Evolutionary conservation across 768 basidiomycete species (phyloP), one percentile per base, ranked within the genome.

Genomic region (Sporobolomyces phaffii): DNA sequence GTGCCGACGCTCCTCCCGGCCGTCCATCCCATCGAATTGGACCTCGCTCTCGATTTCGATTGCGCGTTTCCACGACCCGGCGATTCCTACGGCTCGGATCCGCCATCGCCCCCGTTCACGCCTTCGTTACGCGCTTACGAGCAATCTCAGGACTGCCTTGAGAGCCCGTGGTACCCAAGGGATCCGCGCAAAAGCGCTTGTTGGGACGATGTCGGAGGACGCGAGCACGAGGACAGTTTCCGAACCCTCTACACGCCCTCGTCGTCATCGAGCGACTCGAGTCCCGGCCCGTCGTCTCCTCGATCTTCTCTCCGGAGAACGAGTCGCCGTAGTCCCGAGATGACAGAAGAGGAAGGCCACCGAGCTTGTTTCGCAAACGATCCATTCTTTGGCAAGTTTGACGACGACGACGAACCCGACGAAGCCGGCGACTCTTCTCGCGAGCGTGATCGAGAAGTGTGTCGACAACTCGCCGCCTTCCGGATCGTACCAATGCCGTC

Each of bases 11-110:
- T 43, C 24, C 54, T 56, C 17, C 54, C 54, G 26, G 54, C 54
- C 3, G 54, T 56, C 24, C 40, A 56, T 26, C 54, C 54, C 2
- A 26, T 56, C 54, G 54, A 56, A 26, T 40, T 56, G 20, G 54
- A 56, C 40, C 54, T 56, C 40, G 54, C 54, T 3, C 54, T 56
- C 38, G 54, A 56, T 28, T 56, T 56, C 40, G 54, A 56, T n/a
- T 56, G 54, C 40, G 54, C 54, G n/a, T 56, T 56, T 29, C 54
- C 54, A 5, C 40, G 38, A 31, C 54, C 38, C 3, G 26, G 43
- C 54, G 54, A 56, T 29, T 28, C 26, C 6, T 38, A 56, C 24
- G 40, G 43, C 17, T 56, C 54, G 7, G 52, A 24, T 43, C 54
- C 40, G 18, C 28, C 54, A 6, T 43, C 54, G 26, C 54, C 54